Percentiles rank a stretch among this genome's conserved stretches.
phyloP scores from a whole-genome alignment of 177 flowering plant genomes.

The Tripterygium wilfordii region DNA sequence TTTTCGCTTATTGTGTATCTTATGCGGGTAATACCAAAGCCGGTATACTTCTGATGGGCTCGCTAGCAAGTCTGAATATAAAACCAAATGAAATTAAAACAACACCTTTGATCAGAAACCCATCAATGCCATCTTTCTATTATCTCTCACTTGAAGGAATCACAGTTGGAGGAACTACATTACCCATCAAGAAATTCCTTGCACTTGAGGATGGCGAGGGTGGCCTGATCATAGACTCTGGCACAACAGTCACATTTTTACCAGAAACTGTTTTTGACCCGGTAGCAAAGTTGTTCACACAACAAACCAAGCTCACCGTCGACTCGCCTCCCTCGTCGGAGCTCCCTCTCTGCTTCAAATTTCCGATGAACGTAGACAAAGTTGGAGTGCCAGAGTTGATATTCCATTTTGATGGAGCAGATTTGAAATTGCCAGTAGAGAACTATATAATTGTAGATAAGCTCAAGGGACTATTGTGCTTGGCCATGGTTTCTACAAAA shows the following conservation, averaged over 20 bases:
- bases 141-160: constrained; percentile 74
- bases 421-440: constrained; percentile 67
- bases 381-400: constrained; percentile 57
- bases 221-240: constrained; percentile 86
- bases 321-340: constrained; percentile 37
- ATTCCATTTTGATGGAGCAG: constrained; percentile 66
- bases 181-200: constrained; percentile 56
- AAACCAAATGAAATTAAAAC: constrained; percentile 12
- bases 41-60: constrained; percentile 66
- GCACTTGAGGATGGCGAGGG: constrained; percentile 57
- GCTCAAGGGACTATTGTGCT: constrained; percentile 47
- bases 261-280: constrained; percentile 39
- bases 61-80: constrained; percentile 24
- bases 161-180: constrained; percentile 51
- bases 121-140: constrained; percentile 66
- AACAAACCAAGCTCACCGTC: constrained; percentile 37
- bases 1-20: constrained; percentile 75
- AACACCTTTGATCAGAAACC: constrained; percentile 55
- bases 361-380: constrained; percentile 24
- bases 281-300: constrained; percentile 51
- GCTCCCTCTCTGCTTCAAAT: constrained; percentile 68
- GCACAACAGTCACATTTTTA: constrained; percentile 79
- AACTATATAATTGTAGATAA: constrained; percentile 72
- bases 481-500: constrained; percentile 66
- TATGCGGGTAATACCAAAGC: constrained; percentile 45